phyloP scores from a whole-genome alignment of 805 yeast species.

The Kluyveromyces dobzhanskii region DNA sequence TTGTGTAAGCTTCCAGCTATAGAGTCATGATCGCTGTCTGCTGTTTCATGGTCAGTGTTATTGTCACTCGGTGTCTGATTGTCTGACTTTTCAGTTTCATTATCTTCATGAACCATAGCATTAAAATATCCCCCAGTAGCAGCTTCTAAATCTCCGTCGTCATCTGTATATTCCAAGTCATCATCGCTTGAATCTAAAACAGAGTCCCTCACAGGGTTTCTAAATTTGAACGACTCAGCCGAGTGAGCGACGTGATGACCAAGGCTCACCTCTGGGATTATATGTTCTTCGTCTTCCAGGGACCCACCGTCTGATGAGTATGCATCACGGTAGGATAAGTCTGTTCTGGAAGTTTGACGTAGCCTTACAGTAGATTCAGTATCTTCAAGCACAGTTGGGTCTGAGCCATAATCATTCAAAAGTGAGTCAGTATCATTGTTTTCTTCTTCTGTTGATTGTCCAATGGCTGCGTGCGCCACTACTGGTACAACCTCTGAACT shows the following conservation, averaged over 20 bases:
- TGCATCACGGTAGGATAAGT: conserved; percentile 3
- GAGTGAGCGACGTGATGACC: conserved; percentile 2
- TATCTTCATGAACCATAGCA: conserved; percentile 14
- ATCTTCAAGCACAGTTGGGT: background rate
- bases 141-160: conserved; percentile 11
- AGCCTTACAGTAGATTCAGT: background rate
- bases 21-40: conserved; percentile 4
- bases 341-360: conserved; percentile 6
- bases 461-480: too few relatives aligned
- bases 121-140: conserved; percentile 23
- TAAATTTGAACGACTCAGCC: conserved; percentile 10
- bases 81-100: conserved; percentile 1
- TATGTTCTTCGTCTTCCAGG: background rate
- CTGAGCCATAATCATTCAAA: background rate
- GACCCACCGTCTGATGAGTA: conserved; percentile 8
- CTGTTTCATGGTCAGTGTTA: background rate
- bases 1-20: background rate
- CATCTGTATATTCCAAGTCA: conserved; percentile 6
- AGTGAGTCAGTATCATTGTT: conserved; percentile 1
- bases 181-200: conserved; percentile 13
- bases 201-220: conserved; percentile 11
- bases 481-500: too few relatives aligned
- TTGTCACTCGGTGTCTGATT: conserved; percentile 1
- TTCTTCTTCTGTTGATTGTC: background rate
- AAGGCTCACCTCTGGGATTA: background rate